Evolutionary conservation across 495 filamentous ascomycete genomes (phyloP), one percentile per base, ranked within the genome.

Genomic region (Penicillium malachiteum): DNA sequence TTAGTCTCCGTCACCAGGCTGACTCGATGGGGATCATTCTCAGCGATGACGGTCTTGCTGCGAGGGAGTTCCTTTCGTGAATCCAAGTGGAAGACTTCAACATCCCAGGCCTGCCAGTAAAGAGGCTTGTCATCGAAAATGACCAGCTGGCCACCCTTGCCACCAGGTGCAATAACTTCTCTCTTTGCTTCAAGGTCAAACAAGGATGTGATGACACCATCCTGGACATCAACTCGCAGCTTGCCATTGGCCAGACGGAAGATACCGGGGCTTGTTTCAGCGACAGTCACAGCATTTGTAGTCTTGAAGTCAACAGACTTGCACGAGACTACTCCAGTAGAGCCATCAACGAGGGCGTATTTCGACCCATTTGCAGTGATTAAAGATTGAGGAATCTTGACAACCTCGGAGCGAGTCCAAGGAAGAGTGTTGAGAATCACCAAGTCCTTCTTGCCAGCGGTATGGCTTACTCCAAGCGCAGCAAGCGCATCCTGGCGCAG

Each of bases 21-120:
- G 45, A 88, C 91, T 48, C 85, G 83, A 69, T 94, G 84, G 0
- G 86, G 80, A 42, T 86, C 83, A n/a, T 80, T 68, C 56, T 93
- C 89, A n/a, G 78, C 62, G 46, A 97, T 85, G 18, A 72, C 76
- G n/a, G 87, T 89, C 57, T 82, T 77, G 45, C 81, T 76, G 18
- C 83, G 78, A 0, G 76, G 64, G 5, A 98, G 75, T 62, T 90
- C 90, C 59, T 88, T 82, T 47, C 94, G 85, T 0, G 91, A 93
- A 51, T 92, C 88, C 18, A 96, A 81, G 57, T 97, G 94, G 75
- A 88, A 98, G 43, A 97, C 91, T 69, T 98, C 94, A 33, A 96
- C 92, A 71, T 98, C 94, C 94, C 94, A 98, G 1, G 92, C 94
- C 74, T 98, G 93, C 94, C 94, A 98, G 74, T 96, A 96, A 16